A percentile compares a stretch with the other conserved stretches of the same genome.
phyloP scores from a whole-genome alignment of 1,284 basidiomycete species.

The Hymenochaete sp. region DNA sequence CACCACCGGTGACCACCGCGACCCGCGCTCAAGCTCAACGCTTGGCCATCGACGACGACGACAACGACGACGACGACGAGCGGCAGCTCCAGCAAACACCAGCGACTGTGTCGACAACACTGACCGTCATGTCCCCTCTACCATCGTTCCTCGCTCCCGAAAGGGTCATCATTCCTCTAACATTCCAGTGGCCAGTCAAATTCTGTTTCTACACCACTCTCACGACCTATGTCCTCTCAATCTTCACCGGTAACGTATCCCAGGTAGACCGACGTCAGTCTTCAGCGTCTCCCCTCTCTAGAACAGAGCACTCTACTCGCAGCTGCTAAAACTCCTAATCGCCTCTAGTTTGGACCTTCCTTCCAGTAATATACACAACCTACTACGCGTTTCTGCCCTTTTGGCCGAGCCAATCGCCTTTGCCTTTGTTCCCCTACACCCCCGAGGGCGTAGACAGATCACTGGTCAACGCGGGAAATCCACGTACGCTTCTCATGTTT shows the following conservation, averaged over 20 bases:
- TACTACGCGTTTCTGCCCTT: conserved; percentile 68
- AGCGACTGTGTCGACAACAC: too few species aligned
- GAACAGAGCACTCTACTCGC: too few species aligned
- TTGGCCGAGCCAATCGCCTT: conserved; percentile 41
- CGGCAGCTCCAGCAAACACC: too few species aligned
- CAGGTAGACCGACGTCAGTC: conserved; percentile 83
- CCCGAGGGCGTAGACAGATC: conserved; percentile 40
- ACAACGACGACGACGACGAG: conserved; percentile 5
- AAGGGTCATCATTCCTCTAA: conserved; percentile 23
- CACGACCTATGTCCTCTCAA: conserved; percentile 45
- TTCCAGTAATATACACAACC: conserved; percentile 71
- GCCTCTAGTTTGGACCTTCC: conserved; percentile 67
- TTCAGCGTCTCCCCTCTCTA: too few species aligned
- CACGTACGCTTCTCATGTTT: conserved; percentile 66
- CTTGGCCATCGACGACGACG: background rate
- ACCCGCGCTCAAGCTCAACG: background rate
- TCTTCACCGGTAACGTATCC: conserved; percentile 73
- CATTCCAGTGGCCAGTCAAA: conserved; percentile 52
- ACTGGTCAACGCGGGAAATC: conserved; percentile 43
- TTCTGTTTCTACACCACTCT: conserved; percentile 45
- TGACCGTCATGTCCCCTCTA: conserved; percentile 13
- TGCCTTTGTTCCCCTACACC: conserved; percentile 46
- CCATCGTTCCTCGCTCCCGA: background rate
- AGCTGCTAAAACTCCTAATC: too few species aligned
- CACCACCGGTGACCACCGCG: too few species aligned